Evolutionary conservation across 495 filamentous ascomycete genomes (phyloP).

Genomic region (Aspergillus mulundensis): DNA sequence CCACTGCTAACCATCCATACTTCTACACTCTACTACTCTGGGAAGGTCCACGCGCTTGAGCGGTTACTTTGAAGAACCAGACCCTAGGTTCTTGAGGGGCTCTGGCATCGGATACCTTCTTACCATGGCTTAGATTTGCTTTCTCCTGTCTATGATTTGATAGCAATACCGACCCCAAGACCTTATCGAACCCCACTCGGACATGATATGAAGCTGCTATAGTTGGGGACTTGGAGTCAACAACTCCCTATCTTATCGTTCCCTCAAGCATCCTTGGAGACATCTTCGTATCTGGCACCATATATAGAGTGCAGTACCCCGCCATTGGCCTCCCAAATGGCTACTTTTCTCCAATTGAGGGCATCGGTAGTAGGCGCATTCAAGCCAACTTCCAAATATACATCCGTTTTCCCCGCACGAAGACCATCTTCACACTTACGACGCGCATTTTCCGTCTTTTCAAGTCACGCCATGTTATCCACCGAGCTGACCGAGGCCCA

Average conservation of each 20-base stretch:
- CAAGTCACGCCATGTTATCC: slow-evolving; percentile 33
- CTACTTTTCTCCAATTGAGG: background rate
- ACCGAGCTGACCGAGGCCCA: slow-evolving; percentile 38
- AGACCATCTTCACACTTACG: slow-evolving; percentile 3
- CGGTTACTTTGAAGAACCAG: background rate
- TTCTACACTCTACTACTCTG: background rate
- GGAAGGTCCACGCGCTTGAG: background rate
- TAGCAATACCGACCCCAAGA: slow-evolving; percentile 5
- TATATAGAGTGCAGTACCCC: background rate
- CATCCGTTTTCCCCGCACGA: background rate
- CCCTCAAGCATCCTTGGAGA: background rate
- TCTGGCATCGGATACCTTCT: background rate
- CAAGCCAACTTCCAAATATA: slow-evolving; percentile 6
- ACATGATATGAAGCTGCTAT: background rate
- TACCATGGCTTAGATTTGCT: slow-evolving; percentile 3
- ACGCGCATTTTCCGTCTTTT: slow-evolving; percentile 27
- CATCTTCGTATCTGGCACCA: background rate
- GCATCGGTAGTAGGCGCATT: background rate
- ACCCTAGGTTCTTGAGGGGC: background rate
- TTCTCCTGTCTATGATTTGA: slow-evolving; percentile 6
- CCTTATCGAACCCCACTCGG: background rate
- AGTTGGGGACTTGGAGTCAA: slow-evolving; percentile 2
- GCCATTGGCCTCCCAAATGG: slow-evolving; percentile 5
- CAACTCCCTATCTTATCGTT: slow-evolving; percentile 5
- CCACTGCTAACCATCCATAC: background rate